Evolutionary conservation across 2,329 filamentous ascomycete species (phyloP).

Genomic region (Epicoccum sorghinum): DNA sequence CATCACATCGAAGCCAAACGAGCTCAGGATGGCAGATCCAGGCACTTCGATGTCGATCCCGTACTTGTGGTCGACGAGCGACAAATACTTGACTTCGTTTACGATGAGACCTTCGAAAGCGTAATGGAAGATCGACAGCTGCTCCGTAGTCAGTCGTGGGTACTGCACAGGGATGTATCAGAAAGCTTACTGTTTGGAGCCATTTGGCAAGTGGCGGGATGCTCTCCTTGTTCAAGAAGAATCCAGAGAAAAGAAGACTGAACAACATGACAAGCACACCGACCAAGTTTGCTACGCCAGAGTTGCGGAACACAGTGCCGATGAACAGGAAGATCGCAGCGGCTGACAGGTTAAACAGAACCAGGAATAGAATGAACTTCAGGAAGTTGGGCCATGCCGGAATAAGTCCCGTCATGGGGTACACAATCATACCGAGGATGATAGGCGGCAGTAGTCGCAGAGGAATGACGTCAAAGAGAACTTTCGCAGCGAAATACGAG

Average conservation of each 20-base stretch:
- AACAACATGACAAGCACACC: slow-evolving; percentile 98
- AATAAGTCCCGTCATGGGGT: slow-evolving; percentile 95
- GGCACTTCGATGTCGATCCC: slow-evolving; percentile 96
- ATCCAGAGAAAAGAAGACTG: slow-evolving; percentile 89
- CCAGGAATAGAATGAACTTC: slow-evolving; percentile 87
- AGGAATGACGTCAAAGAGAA: slow-evolving; percentile 97
- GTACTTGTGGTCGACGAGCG: slow-evolving; percentile 91
- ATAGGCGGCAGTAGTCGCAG: slow-evolving; percentile 93
- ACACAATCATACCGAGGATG: slow-evolving; percentile 93
- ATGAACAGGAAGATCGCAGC: slow-evolving; percentile 95
- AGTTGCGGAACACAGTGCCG: slow-evolving; percentile 91
- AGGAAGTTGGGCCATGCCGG: slow-evolving; percentile 83
- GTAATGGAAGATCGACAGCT: slow-evolving; percentile 97
- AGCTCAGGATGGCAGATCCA: slow-evolving; percentile 89
- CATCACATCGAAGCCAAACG: slow-evolving; percentile 89
- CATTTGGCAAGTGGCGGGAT: slow-evolving; percentile 85
- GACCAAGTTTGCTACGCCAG: slow-evolving; percentile 88
- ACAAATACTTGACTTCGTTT: slow-evolving; percentile 91
- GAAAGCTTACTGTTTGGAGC: slow-evolving; percentile 74
- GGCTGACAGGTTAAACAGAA: slow-evolving; percentile 94
- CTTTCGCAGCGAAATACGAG: slow-evolving; percentile 93
- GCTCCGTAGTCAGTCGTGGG: neutral
- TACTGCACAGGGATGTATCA: fast-evolving
- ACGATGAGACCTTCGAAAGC: slow-evolving; percentile 96
- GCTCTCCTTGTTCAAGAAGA: slow-evolving; percentile 91